A percentile compares a stretch with the other conserved stretches of the same genome.
phyloP scores from a whole-genome alignment of 2,329 filamentous ascomycete genomes.

The Cladophialophora carrionii region DNA sequence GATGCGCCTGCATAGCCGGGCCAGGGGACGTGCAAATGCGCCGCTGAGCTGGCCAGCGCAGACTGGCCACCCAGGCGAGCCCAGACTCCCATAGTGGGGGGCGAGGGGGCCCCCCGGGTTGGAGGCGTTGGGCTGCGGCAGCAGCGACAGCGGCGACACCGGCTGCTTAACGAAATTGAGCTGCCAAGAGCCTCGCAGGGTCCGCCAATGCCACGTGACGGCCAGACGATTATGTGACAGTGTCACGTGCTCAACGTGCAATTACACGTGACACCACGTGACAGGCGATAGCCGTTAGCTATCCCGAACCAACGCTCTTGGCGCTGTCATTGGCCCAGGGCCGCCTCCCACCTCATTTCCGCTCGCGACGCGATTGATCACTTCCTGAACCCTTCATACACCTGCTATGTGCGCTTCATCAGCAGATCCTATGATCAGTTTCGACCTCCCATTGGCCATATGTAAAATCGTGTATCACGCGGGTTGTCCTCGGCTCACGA shows the following conservation, averaged over 20 bases:
- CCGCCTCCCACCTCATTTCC: conserved; percentile 20
- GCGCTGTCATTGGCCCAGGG: neutral
- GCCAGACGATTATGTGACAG: too few relatives aligned
- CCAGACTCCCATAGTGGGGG: neutral
- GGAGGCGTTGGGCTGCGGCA: too few relatives aligned
- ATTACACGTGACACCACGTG: too few relatives aligned
- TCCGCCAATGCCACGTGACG: neutral
- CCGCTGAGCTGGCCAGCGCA: conserved; percentile 4
- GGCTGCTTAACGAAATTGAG: neutral
- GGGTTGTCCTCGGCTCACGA: conserved; percentile 15
- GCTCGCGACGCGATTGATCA: conserved; percentile 18
- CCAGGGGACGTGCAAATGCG: neutral
- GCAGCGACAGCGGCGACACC: too few relatives aligned
- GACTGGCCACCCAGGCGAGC: neutral
- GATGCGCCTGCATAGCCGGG: neutral
- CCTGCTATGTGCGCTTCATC: neutral
- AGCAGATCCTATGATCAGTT: neutral
- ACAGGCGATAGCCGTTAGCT: neutral
- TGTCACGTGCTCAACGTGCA: too few relatives aligned
- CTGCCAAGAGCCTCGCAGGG: neutral
- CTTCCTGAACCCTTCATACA: neutral
- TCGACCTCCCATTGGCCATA: conserved; percentile 19
- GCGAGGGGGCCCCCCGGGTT: too few relatives aligned
- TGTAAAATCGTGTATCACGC: conserved; percentile 17
- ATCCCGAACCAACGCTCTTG: neutral